Percentiles rank a stretch among this genome's conserved stretches.
Evolutionary conservation across 192 early-diverging fungal species (phyloP).

Genomic region (Backusella tuberculispora): DNA sequence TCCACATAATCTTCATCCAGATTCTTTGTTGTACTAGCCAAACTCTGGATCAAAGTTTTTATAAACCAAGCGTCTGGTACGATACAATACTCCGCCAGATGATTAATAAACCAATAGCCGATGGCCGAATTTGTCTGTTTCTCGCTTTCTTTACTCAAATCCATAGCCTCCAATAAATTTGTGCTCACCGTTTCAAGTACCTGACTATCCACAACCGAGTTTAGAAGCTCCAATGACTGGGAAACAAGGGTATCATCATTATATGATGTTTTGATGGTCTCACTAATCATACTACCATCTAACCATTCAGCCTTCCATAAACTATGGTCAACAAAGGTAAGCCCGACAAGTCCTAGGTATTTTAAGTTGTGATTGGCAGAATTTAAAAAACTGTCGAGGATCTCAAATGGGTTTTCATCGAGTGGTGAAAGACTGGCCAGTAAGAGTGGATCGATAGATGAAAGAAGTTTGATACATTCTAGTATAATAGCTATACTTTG

Average conservation of each 20-base stretch:
- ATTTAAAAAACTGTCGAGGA: slow-evolving; percentile 38
- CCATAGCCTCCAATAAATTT: not conserved
- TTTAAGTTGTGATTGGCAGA: slow-evolving; percentile 55
- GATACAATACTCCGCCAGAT: not conserved
- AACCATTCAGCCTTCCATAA: slow-evolving; percentile 33
- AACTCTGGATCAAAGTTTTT: not conserved
- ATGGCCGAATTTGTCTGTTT: not conserved
- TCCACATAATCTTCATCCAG: slow-evolving; percentile 21
- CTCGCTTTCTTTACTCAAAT: not conserved
- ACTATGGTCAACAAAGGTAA: slow-evolving; percentile 26
- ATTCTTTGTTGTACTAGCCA: not conserved
- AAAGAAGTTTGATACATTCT: slow-evolving; percentile 37
- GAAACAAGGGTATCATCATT: slow-evolving; percentile 19
- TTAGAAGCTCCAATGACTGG: not conserved
- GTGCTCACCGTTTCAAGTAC: not conserved
- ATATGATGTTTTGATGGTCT: not conserved
- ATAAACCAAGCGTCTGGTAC: slow-evolving; percentile 17
- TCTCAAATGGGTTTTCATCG: slow-evolving; percentile 19
- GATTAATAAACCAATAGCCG: slow-evolving; percentile 16
- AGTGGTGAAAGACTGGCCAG: not conserved
- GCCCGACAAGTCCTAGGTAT: slow-evolving; percentile 50
- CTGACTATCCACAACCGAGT: slow-evolving; percentile 3
- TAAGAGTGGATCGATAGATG: slow-evolving; percentile 7
- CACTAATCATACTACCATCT: slow-evolving; percentile 21
- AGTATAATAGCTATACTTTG: slow-evolving; percentile 38